These are phyloP conservation scores for Penicillium sp. DNA, from an alignment of 2,329 filamentous ascomycete species.

Conservation along the genomic window DNA sequence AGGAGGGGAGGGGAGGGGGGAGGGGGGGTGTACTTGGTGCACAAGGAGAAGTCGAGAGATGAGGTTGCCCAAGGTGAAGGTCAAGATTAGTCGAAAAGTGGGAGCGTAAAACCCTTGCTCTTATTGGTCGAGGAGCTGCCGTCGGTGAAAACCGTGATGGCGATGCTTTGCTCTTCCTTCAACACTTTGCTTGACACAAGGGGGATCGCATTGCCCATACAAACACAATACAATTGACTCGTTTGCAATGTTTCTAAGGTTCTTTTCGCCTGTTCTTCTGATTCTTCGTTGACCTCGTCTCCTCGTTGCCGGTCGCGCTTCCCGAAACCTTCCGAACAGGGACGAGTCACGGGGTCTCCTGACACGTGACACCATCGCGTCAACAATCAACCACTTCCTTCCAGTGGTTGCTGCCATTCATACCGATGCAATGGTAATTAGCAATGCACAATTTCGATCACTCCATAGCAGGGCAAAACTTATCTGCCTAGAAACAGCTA, in stretches of 20 bases:
- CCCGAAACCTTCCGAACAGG: conserved; percentile 16
- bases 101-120: conserved; percentile 37
- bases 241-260: too few relatives aligned
- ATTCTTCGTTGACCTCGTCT: background rate
- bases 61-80: conserved; percentile 43
- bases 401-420: too few relatives aligned
- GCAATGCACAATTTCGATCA: too few relatives aligned
- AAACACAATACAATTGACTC: background rate
- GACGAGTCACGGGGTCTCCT: conserved; percentile 11
- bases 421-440: too few relatives aligned
- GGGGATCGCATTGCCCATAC: background rate
- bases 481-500: too few relatives aligned
- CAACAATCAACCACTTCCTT: background rate
- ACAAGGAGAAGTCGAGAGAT: conserved; percentile 38
- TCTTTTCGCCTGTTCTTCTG: background rate
- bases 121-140: conserved; percentile 43
- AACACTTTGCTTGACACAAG: background rate
- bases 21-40: conserved; percentile 29
- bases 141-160: conserved; percentile 46
- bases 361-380: background rate
- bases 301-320: conserved; percentile 3
- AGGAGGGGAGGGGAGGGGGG: conserved; percentile 34
- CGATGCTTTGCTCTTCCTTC: conserved; percentile 21
- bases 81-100: conserved; percentile 43
- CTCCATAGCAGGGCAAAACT: too few relatives aligned